phyloP scores from a whole-genome alignment of 179 eudicot species.

The Heliamphora pulchella region DNA sequence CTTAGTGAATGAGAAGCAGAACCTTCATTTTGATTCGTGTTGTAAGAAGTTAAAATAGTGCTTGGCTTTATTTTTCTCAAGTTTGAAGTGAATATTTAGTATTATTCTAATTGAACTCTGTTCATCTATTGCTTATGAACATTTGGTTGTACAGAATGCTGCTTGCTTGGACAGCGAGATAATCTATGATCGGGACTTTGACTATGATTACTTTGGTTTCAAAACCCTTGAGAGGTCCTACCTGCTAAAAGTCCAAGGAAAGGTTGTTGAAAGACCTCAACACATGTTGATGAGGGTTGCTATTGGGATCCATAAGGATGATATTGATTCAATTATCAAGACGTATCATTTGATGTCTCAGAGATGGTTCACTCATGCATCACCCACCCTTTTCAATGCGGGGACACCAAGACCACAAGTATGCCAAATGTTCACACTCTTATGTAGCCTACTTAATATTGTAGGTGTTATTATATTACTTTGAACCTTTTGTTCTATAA shows the following conservation, averaged over 20 bases:
- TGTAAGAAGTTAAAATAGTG: neutral
- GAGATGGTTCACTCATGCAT: constrained; percentile 99
- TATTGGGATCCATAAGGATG: constrained; percentile 93
- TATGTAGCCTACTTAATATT: neutral
- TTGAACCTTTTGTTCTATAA: neutral
- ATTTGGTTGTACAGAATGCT: constrained; percentile 58
- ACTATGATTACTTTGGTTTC: constrained; percentile 95
- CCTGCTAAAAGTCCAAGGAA: constrained; percentile 66
- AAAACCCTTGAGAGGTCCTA: constrained; percentile 98
- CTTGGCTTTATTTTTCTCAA: neutral
- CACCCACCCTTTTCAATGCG: constrained; percentile 94
- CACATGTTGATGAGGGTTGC: constrained; percentile 98
- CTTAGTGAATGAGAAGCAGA: neutral
- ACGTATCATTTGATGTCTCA: constrained; percentile 97
- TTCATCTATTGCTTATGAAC: constrained; percentile 9
- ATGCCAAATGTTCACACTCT: constrained; percentile 16
- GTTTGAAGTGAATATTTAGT: neutral
- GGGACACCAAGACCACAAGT: constrained; percentile 98
- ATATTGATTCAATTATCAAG: constrained; percentile 69
- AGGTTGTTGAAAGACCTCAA: constrained; percentile 91
- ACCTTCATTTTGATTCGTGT: neutral
- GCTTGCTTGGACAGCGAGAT: constrained; percentile 91
- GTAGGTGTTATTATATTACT: neutral
- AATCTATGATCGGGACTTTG: constrained; percentile 95
- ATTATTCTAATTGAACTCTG: neutral